phyloP scores from a whole-genome alignment of 2,329 filamentous ascomycete species.

The Cordyceps cateniannulata region DNA sequence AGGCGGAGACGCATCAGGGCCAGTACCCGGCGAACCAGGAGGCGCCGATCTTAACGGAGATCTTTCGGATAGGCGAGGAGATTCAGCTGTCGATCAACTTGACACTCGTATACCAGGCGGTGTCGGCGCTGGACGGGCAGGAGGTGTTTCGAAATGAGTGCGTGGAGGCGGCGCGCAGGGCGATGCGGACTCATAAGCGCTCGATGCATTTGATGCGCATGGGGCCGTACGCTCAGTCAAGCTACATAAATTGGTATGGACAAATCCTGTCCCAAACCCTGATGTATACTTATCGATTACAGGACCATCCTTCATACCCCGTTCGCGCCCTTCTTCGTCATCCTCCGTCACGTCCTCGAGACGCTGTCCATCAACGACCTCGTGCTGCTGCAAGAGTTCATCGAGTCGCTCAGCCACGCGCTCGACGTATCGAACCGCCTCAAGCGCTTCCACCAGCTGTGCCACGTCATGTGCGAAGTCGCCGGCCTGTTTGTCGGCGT shows the following conservation, averaged over 20 bases:
- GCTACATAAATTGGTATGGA: constrained; percentile 48
- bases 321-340: constrained; percentile 53
- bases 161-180: constrained; percentile 41
- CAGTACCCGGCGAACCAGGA: constrained; percentile 31
- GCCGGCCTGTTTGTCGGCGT: constrained; percentile 56
- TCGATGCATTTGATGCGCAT: constrained; percentile 37
- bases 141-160: constrained; percentile 42
- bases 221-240: constrained; percentile 34
- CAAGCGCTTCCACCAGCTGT: constrained; percentile 54
- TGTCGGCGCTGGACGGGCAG: constrained; percentile 39
- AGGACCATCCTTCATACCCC: constrained; percentile 50
- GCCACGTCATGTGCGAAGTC: constrained; percentile 54
- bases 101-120: constrained; percentile 46
- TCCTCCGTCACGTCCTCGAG: constrained; percentile 53
- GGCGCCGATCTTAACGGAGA: constrained; percentile 33
- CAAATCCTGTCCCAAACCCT: neutral
- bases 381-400: constrained; percentile 47
- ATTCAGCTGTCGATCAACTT: constrained; percentile 41
- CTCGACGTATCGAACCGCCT: constrained; percentile 50
- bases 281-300: neutral
- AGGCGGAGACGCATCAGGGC: constrained; percentile 26
- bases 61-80: constrained; percentile 41
- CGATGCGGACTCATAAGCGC: constrained; percentile 39
- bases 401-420: constrained; percentile 45
- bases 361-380: constrained; percentile 48